These are phyloP conservation scores for Candida saitoana DNA, from an alignment of 805 yeast species.

Conservation along the genomic window DNA sequence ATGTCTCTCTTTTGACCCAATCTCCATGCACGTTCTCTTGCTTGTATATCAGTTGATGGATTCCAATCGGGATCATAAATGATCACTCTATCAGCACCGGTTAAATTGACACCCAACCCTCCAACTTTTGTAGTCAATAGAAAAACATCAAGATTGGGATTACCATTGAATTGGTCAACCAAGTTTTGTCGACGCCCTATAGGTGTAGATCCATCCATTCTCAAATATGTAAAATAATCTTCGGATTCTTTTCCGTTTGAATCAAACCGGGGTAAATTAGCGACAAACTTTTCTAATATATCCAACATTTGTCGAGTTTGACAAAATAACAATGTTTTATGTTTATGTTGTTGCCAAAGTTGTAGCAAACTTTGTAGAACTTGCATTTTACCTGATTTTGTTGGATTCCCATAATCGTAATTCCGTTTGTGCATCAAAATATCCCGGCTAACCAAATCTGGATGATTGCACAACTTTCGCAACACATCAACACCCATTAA, in stretches of 20 bases:
- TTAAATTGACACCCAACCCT: conserved; percentile 88
- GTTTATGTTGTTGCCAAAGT: conserved; percentile 73
- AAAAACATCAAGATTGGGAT: conserved; percentile 57
- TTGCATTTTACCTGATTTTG: conserved; percentile 83
- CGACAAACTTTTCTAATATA: conserved; percentile 68
- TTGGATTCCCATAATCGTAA: conserved; percentile 51
- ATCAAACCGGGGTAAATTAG: conserved; percentile 27
- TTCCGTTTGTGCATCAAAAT: conserved; percentile 27
- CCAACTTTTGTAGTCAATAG: conserved; percentile 92
- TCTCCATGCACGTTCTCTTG: conserved; percentile 96
- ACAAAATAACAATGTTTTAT: conserved; percentile 79
- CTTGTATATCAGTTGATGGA: conserved; percentile 96
- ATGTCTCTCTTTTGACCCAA: conserved; percentile 93
- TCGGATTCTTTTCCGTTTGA: conserved; percentile 8
- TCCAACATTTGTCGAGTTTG: conserved; percentile 94
- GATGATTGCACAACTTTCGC: conserved; percentile 94
- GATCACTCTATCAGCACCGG: conserved; percentile 93
- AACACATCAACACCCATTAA: conserved; percentile 85
- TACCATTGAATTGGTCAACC: conserved; percentile 76
- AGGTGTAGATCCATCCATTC: conserved; percentile 95
- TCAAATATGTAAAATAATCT: conserved; percentile 45
- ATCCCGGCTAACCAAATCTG: conserved; percentile 65
- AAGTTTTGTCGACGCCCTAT: conserved; percentile 70
- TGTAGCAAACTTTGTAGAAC: conserved; percentile 72
- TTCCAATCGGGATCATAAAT: conserved; percentile 98